Base-by-base conservation (phyloP, 306 rosid genomes). In the Glycine latifolia region DNA sequence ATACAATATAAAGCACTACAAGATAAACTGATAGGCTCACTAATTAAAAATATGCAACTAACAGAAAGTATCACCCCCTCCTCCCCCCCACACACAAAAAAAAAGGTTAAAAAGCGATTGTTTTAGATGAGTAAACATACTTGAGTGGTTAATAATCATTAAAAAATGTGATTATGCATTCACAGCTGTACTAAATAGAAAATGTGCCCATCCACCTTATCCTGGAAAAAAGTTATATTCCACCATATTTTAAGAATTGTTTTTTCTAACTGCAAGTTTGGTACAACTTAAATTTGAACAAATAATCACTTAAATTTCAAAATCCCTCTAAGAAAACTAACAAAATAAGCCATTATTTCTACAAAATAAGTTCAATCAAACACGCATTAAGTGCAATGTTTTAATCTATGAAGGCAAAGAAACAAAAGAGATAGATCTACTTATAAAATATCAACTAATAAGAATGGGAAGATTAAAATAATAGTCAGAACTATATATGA, bases 111-210 rank as follows among this genome's bases (percentile, higher is more conserved):
- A 81, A 39, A 9, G 56, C 10, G 63, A 9, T 78, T 4, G 58
- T 47, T 67, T 67, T 39, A 33, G 44, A 54, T 37, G 35, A 31
- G 41, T 10, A 12, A 68, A 13, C 37, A 46, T 41, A 31, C 55
- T 68, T 69, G n/a, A n/a, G 52, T 26, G 58, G 60, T 56, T 26
- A 69, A 44, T 31, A 68, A n/a, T 55, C 69, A 79, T 47, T 14
- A 70, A 79, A 14, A 43, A n/a, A 11, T 4, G 62, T 7, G 71
- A 35, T 58, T 26, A 6, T 5, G 67, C 26, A 58, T 70, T 44
- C n/a, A 69, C 55, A 56, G 13, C 52, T 69, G 50, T 13, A n/a
- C 69, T 54, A 53, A 17, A 67, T 53, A 26, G 59, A 69, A 69
- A 79, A 68, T 44, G 46, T 53, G 48, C 12, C 12, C 41, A 56